Percentiles rank a stretch among this genome's conserved stretches.
These are phyloP conservation scores for Pyricularia sp. DNA, from an alignment of 2,329 filamentous ascomycete genomes.

Conservation along the genomic window DNA sequence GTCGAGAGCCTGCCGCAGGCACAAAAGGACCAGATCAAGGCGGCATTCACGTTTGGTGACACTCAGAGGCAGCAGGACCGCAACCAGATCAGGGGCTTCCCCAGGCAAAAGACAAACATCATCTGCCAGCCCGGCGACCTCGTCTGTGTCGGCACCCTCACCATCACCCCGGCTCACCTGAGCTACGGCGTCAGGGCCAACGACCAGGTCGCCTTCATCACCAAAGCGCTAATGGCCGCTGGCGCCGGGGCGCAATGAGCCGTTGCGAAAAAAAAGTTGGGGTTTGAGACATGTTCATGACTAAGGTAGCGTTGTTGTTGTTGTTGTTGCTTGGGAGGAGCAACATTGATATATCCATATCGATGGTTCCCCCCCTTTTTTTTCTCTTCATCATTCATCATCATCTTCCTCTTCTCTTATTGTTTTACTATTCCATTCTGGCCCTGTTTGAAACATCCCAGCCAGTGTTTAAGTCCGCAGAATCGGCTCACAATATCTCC, in stretches of 20 bases:
- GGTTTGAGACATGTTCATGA: background rate
- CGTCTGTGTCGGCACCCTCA: slow-evolving; percentile 8
- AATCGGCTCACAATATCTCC: background rate
- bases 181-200: slow-evolving; percentile 7
- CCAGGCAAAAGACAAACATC: slow-evolving; percentile 6
- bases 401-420: background rate
- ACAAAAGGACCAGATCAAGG: slow-evolving; percentile 14
- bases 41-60: slow-evolving; percentile 20
- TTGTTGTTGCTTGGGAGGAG: background rate
- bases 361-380: no score
- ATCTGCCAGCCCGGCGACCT: slow-evolving; percentile 9
- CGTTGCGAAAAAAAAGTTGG: no score
- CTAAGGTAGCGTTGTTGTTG: background rate
- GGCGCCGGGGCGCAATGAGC: background rate
- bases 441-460: background rate
- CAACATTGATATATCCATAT: background rate
- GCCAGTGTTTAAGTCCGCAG: background rate
- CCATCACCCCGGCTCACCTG: slow-evolving; percentile 7
- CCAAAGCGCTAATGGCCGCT: background rate
- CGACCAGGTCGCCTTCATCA: slow-evolving; percentile 7
- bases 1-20: slow-evolving; percentile 14
- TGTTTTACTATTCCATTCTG: background rate
- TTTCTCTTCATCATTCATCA: no score
- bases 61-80: slow-evolving; percentile 13
- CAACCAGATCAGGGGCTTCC: slow-evolving; percentile 5